A percentile compares a stretch with the other conserved stretches of the same genome.
Evolutionary conservation across 495 filamentous ascomycete species (phyloP).

Genomic region (Thozetella sp.): DNA sequence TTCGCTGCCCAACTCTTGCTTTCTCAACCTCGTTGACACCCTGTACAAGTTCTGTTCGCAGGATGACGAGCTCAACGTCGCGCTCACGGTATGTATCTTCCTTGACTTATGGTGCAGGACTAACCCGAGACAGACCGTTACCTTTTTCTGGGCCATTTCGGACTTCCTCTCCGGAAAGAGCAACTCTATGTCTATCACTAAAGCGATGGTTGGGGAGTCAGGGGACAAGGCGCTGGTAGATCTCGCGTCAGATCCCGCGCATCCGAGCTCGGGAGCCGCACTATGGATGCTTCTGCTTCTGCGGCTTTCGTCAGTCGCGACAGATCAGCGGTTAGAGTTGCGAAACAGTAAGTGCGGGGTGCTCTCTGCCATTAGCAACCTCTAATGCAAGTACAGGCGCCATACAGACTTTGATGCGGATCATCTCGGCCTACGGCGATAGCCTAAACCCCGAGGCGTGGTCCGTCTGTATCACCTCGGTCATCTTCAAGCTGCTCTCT

Average conservation of each 20-base stretch:
- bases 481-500: conserved; percentile 75
- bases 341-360: conserved; percentile 67
- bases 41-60: conserved; percentile 87
- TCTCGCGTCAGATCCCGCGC: conserved; percentile 49
- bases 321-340: conserved; percentile 79
- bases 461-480: conserved; percentile 78
- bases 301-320: conserved; percentile 74
- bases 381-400: conserved; percentile 49
- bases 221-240: conserved; percentile 49
- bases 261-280: conserved; percentile 57
- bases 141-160: conserved; percentile 93
- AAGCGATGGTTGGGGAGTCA: conserved; percentile 49
- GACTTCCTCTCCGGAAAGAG: conserved; percentile 70
- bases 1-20: conserved; percentile 74
- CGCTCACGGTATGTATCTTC: conserved; percentile 66
- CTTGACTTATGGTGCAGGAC: not conserved
- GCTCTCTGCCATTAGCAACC: not conserved
- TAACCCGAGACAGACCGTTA: conserved; percentile 65
- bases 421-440: conserved; percentile 89
- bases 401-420: conserved; percentile 86
- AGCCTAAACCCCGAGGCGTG: conserved; percentile 77
- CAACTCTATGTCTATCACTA: conserved; percentile 44
- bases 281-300: conserved; percentile 87
- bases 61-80: conserved; percentile 91
- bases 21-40: conserved; percentile 83